Evolutionary conservation across 495 filamentous ascomycete genomes (phyloP).

Genomic region (Penicillium salamii): DNA sequence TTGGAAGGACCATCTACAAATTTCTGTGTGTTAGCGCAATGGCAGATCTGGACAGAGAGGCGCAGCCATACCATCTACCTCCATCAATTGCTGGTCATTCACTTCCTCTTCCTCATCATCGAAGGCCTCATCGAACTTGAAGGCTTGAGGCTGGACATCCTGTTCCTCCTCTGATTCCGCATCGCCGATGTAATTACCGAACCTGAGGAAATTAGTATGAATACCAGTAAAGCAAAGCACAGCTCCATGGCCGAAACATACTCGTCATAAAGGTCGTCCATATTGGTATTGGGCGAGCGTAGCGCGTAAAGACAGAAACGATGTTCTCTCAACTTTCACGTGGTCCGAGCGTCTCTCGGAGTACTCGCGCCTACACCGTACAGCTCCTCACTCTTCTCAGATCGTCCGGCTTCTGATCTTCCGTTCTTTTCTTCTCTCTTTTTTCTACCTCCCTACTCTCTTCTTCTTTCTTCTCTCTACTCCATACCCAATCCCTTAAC

Average conservation of each 20-base stretch:
- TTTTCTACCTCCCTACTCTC: conserved; percentile 3
- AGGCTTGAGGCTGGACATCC: conserved; percentile 67
- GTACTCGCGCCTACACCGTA: conserved; percentile 35
- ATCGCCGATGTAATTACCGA: conserved; percentile 95
- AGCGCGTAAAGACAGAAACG: conserved; percentile 1
- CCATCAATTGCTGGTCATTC: conserved; percentile 85
- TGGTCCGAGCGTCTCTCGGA: conserved; percentile 26
- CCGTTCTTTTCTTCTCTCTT: conserved; percentile 12
- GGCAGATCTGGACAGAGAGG: background rate
- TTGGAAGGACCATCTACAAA: conserved; percentile 84
- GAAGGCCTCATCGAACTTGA: conserved; percentile 73
- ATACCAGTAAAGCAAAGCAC: too few species aligned
- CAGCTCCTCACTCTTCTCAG: conserved; percentile 30
- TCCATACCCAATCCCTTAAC: background rate
- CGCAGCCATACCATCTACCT: conserved; percentile 69
- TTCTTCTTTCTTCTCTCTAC: conserved; percentile 1
- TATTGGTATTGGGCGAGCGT: conserved; percentile 31
- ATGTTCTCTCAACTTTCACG: conserved; percentile 19
- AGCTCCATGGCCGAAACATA: conserved; percentile 45
- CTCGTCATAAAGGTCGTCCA: conserved; percentile 88
- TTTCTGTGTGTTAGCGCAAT: conserved; percentile 12
- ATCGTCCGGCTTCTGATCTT: too few species aligned
- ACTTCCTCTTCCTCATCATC: conserved; percentile 60
- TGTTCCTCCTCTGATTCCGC: conserved; percentile 85
- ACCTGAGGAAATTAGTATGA: conserved; percentile 49